These are phyloP conservation scores for Aspergillus bridgeri DNA, from an alignment of 495 filamentous ascomycete genomes.

Conservation along the genomic window DNA sequence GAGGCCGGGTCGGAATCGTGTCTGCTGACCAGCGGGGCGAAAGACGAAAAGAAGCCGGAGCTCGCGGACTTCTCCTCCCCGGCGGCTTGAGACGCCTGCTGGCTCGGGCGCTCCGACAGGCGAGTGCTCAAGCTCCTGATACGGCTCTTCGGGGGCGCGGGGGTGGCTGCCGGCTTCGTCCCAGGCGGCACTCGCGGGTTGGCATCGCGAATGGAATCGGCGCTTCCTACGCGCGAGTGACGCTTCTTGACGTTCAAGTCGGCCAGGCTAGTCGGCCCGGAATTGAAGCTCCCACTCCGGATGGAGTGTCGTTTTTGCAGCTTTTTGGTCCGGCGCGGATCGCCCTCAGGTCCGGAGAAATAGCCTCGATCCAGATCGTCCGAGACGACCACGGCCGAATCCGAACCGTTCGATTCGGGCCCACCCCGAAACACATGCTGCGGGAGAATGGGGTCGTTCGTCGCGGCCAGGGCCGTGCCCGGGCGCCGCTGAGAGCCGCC, in stretches of 20 bases:
- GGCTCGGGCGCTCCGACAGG: conserved; percentile 31
- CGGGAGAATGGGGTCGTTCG: conserved; percentile 14
- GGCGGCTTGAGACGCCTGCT: conserved; percentile 51
- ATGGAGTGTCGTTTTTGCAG: conserved; percentile 72
- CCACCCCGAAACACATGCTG: conserved; percentile 25
- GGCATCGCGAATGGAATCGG: conserved; percentile 53
- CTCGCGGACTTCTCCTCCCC: conserved; percentile 55
- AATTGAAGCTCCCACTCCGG: conserved; percentile 44
- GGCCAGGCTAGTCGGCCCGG: conserved; percentile 70
- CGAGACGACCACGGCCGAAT: conserved; percentile 25
- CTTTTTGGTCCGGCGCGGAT: conserved; percentile 66
- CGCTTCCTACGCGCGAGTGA: conserved; percentile 76
- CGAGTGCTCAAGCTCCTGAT: conserved; percentile 47
- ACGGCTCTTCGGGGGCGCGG: conserved; percentile 39
- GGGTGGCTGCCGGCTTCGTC: conserved; percentile 62
- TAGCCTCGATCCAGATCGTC: conserved; percentile 84
- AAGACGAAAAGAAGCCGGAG: conserved; percentile 48
- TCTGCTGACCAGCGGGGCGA: conserved; percentile 42
- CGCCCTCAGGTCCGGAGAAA: conserved; percentile 84
- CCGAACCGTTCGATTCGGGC: conserved; percentile 24
- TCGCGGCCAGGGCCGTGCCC: conserved; percentile 34
- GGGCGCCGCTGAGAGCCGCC: conserved; percentile 33
- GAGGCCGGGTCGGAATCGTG: conserved; percentile 46
- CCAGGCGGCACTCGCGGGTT: conserved; percentile 35
- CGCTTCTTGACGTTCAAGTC: conserved; percentile 53